These are phyloP conservation scores for Termitomyces sp. DNA, from an alignment of 768 basidiomycete species.

Conservation along the genomic window DNA sequence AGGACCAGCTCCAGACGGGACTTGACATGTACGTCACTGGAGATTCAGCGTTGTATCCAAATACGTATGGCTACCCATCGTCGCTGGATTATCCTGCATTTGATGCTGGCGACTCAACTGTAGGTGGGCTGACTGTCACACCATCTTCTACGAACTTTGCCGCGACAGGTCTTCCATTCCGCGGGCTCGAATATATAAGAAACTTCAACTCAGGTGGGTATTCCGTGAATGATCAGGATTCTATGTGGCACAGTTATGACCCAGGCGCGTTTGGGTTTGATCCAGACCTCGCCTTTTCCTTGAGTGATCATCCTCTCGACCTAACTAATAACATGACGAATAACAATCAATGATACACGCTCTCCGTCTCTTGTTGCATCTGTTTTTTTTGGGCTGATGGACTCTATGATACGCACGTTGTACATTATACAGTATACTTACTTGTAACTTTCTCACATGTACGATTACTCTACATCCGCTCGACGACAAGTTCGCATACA, in stretches of 20 bases:
- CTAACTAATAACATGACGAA: constrained; percentile 30
- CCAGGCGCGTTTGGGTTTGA: constrained; percentile 69
- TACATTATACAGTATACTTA: constrained; percentile 1
- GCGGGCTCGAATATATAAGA: constrained; percentile 78
- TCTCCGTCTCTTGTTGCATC: constrained; percentile 2
- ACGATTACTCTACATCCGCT: not conserved
- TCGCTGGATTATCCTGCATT: constrained; percentile 35
- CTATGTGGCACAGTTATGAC: constrained; percentile 63
- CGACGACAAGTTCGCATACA: not conserved
- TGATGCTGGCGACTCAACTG: constrained; percentile 33
- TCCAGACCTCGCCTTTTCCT: constrained; percentile 71
- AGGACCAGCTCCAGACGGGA: constrained; percentile 27
- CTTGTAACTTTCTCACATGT: not conserved
- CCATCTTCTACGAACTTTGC: constrained; percentile 59
- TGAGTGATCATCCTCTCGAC: constrained; percentile 38
- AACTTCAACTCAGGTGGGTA: constrained; percentile 62
- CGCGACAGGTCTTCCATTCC: constrained; percentile 75
- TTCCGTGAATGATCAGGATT: constrained; percentile 41
- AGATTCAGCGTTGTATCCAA: constrained; percentile 41
- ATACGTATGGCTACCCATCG: constrained; percentile 37
- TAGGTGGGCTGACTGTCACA: constrained; percentile 47
- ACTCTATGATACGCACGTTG: constrained; percentile 1
- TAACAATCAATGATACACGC: constrained; percentile 18
- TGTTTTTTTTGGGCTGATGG: not conserved
- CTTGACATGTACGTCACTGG: constrained; percentile 38